Evolutionary conservation across 495 filamentous ascomycete species (phyloP), one percentile per base, ranked within the genome.

Genomic region (Halenospora varia): DNA sequence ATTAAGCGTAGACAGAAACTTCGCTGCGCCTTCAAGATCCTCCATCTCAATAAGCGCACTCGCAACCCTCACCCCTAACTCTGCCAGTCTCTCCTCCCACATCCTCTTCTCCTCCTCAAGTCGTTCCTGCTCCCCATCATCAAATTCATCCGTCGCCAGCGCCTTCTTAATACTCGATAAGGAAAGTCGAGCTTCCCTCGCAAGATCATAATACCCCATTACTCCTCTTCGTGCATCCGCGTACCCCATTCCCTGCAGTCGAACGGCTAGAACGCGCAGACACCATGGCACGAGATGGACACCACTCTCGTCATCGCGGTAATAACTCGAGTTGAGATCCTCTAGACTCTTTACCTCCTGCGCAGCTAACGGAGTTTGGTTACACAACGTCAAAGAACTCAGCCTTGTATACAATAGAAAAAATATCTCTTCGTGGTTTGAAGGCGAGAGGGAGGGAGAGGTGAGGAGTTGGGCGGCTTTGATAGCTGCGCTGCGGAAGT

Each of bases 11-110:
- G 66, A 73, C 0, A 98, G 72, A 62, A 90, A 87, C 46, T 84
- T 70, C n/a, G 70, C 79, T 1, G 92, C 94, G 8, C 85, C 87
- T 51, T 83, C 82, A 1, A 93, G 65, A 68, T 97, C 92, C 6
- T 90, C 90, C 89, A 96, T 96, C 73, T 97, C 92, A 2, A 96
- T 78, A 51, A 97, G 67, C 24, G 87, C 85, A 64, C 90, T 89
- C 0, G 85, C 92, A 10, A 89, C 88, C 48, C 87, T 70, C 10
- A 96, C 68, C 0, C 92, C 92, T 0, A 96, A 71, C 51, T 96
- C 90, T 10, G 70, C 71, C 3, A 96, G 70, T 41, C 94, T 60
- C 1, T 69, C 69, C 61, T 75, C 79, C 94, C 93, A 97, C 40
- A 87, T 60, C 49, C 73, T 67, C 11, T 73, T 71, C 26, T 79